Evolutionary conservation across 2,329 filamentous ascomycete genomes (phyloP).

Genomic region (Hymenotorrendiella dingleyae): DNA sequence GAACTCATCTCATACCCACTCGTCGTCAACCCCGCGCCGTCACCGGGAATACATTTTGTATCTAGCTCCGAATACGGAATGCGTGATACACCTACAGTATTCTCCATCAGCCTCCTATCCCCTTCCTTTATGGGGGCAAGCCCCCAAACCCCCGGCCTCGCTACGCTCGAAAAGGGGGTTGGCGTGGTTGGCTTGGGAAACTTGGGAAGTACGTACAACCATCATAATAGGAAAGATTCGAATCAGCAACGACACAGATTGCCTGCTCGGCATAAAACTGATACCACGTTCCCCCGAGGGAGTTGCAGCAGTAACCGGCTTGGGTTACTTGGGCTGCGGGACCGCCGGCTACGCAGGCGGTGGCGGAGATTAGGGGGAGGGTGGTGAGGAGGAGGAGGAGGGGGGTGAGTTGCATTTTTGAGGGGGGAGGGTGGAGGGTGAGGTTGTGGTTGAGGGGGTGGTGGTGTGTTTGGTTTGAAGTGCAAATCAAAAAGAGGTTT

Average conservation of each 20-base stretch:
- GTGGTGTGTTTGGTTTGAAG: no score
- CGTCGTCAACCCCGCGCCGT: conserved; percentile 11
- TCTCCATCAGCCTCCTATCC: no score
- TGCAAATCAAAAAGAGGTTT: no score
- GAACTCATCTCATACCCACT: conserved; percentile 1
- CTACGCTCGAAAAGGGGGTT: no score
- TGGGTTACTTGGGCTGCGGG: conserved; percentile 15
- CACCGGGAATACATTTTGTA: conserved; percentile 19
- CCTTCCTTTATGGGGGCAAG: no score
- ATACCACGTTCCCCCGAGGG: conserved; percentile 19
- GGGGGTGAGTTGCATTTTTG: conserved; percentile 12
- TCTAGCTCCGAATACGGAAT: conserved; percentile 10
- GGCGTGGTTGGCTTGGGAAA: no score
- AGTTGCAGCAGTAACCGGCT: conserved; percentile 17
- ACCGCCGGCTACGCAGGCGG: conserved; percentile 20
- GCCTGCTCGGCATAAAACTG: conserved; percentile 21
- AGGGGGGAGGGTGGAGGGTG: neutral
- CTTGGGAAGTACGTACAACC: conserved; percentile 8
- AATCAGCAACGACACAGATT: conserved; percentile 17
- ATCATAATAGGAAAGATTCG: conserved; percentile 5
- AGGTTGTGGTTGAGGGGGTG: no score
- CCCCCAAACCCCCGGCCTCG: no score
- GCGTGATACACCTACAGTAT: no score
- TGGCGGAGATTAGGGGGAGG: conserved; percentile 9
- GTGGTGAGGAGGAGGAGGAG: conserved; percentile 3